Conservation (phyloP, 1,139 yeast species). For the Taphrina confusa region DNA sequence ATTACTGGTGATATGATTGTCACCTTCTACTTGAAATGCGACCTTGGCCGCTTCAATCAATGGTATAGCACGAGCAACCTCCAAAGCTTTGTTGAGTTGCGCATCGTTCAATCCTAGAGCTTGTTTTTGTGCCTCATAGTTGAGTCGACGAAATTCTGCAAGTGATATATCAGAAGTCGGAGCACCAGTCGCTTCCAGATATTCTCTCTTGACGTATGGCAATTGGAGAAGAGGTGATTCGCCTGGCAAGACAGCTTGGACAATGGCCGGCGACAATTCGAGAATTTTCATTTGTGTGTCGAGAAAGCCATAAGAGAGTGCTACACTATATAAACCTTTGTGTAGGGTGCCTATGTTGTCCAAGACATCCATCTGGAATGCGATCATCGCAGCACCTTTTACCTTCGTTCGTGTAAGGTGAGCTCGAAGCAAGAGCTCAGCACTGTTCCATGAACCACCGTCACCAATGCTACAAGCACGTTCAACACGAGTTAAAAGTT, state of each 20-base stretch:
- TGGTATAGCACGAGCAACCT: constrained; percentile 69
- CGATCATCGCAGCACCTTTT: constrained; percentile 1
- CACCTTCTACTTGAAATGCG: constrained; percentile 86
- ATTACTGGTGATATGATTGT: constrained; percentile 68
- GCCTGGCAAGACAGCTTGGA: constrained; percentile 75
- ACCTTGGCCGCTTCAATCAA: constrained; percentile 67
- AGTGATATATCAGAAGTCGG: constrained; percentile 53
- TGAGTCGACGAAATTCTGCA: constrained; percentile 65
- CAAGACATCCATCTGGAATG: constrained; percentile 57
- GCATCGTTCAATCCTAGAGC: constrained; percentile 57
- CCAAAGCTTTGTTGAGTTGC: constrained; percentile 53
- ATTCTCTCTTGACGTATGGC: constrained; percentile 63
- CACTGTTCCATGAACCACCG: not conserved
- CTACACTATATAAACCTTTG: constrained; percentile 75
- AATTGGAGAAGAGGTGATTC: constrained; percentile 66
- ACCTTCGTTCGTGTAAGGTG: constrained; percentile 9
- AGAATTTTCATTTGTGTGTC: constrained; percentile 64
- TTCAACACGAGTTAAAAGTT: not conserved
- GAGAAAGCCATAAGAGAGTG: constrained; percentile 71
- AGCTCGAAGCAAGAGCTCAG: constrained; percentile 23
- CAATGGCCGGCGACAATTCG: constrained; percentile 69
- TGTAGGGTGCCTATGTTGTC: constrained; percentile 58
- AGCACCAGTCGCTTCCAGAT: constrained; percentile 47
- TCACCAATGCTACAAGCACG: not conserved
- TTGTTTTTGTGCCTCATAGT: constrained; percentile 56